These are phyloP conservation scores for Geum urbanum DNA, from an alignment of 306 rosid species.

Conservation along the genomic window DNA sequence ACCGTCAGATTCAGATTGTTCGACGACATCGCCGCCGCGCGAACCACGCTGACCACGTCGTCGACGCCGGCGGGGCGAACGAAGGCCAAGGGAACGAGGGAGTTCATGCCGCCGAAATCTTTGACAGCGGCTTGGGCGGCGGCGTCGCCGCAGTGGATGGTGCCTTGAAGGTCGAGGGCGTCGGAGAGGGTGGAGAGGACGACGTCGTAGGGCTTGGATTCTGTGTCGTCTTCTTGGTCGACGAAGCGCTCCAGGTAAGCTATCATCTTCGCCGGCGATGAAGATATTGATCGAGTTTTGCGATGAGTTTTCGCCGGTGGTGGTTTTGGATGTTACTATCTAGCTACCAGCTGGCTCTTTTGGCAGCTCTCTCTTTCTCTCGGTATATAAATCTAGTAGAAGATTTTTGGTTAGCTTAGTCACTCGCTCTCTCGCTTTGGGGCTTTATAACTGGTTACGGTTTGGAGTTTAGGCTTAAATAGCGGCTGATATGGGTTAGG, in stretches of 20 bases:
- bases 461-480: conserved; percentile 26
- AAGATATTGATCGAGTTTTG: too few relatives aligned
- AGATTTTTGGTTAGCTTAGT: not conserved
- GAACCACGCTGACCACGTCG: conserved; percentile 49
- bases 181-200: conserved; percentile 26
- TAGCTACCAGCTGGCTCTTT: not conserved
- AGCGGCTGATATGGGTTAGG: conserved; percentile 22
- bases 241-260: conserved; percentile 70
- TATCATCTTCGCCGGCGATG: conserved; percentile 48
- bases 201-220: conserved; percentile 46
- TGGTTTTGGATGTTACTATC: not conserved
- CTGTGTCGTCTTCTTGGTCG: conserved; percentile 56
- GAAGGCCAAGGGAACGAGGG: conserved; percentile 47
- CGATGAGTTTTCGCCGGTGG: not conserved
- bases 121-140: conserved; percentile 46
- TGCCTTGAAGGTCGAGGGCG: conserved; percentile 41
- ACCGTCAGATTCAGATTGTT: conserved; percentile 58
- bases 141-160: conserved; percentile 31
- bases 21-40: conserved; percentile 36
- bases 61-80: conserved; percentile 38
- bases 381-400: too few relatives aligned
- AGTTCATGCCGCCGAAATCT: conserved; percentile 82
- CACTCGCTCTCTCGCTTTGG: not conserved
- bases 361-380: not conserved
- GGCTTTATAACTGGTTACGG: conserved; percentile 7